Conservation (phyloP, 2,329 filamentous ascomycete species). For the Aspergillus thermomutatus region DNA sequence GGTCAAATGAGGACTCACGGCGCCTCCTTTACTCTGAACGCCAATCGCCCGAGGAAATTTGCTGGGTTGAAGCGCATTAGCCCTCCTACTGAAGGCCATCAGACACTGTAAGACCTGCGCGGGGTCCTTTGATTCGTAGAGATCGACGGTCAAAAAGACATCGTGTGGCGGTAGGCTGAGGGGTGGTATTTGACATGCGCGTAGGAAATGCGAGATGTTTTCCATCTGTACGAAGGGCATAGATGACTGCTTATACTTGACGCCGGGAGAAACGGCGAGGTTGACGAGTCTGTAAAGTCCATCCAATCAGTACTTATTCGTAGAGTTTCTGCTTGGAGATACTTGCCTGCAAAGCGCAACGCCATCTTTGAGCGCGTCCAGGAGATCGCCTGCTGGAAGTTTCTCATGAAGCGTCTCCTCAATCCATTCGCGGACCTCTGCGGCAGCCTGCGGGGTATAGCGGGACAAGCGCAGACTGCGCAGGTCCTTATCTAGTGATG, state of each 20-base stretch:
- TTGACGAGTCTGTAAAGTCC: constrained; percentile 67
- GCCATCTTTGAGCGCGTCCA: constrained; percentile 86
- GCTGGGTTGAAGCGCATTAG: constrained; percentile 68
- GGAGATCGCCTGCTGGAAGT: constrained; percentile 69
- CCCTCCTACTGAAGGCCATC: constrained; percentile 83
- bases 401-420: constrained; percentile 73
- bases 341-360: constrained; percentile 85
- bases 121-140: constrained; percentile 93
- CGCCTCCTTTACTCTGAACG: constrained; percentile 58
- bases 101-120: constrained; percentile 93
- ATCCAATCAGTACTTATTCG: constrained; percentile 16
- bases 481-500: constrained; percentile 92
- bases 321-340: background rate
- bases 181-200: constrained; percentile 78
- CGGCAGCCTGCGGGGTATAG: constrained; percentile 86
- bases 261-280: constrained; percentile 69
- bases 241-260: constrained; percentile 84
- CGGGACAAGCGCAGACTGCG: constrained; percentile 86
- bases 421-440: constrained; percentile 82
- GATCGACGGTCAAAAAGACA: constrained; percentile 92
- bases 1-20: constrained; percentile 65
- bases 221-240: constrained; percentile 99
- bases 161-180: constrained; percentile 89
- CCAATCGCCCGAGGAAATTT: constrained; percentile 76
- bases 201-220: constrained; percentile 94